These are phyloP conservation scores for Astragalus glycyphyllos DNA, from an alignment of 306 rosid genomes.

Conservation along the genomic window DNA sequence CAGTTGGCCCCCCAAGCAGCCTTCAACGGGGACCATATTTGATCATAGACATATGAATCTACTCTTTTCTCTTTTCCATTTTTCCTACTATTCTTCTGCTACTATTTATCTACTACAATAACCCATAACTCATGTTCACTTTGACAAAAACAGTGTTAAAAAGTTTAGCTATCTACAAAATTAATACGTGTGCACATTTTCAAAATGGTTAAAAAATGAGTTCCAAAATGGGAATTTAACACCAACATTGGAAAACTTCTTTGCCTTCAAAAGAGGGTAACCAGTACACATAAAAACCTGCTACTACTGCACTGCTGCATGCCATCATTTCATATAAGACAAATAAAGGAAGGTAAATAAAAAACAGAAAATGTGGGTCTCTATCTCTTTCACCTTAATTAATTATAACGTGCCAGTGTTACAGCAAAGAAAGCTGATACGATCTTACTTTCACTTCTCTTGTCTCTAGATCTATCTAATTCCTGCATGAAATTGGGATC, in stretches of 20 bases:
- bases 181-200: slow-evolving; percentile 13
- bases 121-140: slow-evolving; percentile 49
- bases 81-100: slow-evolving; percentile 15
- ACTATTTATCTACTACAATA: background rate
- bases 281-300: slow-evolving; percentile 50
- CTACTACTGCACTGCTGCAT: slow-evolving; percentile 53
- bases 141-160: background rate
- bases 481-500: slow-evolving; percentile 53
- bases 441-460: slow-evolving; percentile 46
- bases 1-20: slow-evolving; percentile 62
- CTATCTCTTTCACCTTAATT: slow-evolving; percentile 54
- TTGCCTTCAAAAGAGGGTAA: slow-evolving; percentile 55
- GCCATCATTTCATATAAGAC: slow-evolving; percentile 47
- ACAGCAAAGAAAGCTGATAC: slow-evolving; percentile 56
- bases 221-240: slow-evolving; percentile 29
- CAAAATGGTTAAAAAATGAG: slow-evolving; percentile 39
- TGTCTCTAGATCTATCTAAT: slow-evolving; percentile 44
- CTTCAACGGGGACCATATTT: slow-evolving; percentile 70
- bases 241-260: slow-evolving; percentile 44
- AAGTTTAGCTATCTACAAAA: background rate
- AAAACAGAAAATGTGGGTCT: slow-evolving; percentile 7
- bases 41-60: slow-evolving; percentile 61
- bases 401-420: slow-evolving; percentile 55
- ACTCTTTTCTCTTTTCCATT: slow-evolving; percentile 39
- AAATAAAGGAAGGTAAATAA: slow-evolving; percentile 45